Evolutionary conservation across 768 basidiomycete species (phyloP), one percentile per base, ranked within the genome.

Genomic region (Russula ochroleuca): DNA sequence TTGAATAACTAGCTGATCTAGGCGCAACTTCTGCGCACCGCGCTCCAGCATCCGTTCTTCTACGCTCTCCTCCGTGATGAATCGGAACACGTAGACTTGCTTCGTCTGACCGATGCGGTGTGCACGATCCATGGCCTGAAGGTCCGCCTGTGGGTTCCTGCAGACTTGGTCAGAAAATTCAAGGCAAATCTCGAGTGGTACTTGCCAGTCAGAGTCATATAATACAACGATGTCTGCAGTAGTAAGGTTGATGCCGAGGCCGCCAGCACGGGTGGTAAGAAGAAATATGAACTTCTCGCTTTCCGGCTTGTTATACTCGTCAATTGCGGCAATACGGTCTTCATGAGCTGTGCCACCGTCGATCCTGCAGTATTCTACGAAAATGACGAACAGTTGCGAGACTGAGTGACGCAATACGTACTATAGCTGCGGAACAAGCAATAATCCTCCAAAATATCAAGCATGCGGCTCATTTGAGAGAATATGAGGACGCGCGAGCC

Each of bases 391-490:
- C 68, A 69, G 64, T 43, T 47, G 40, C 9, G 37, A 13, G 37
- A 4, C 14, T 9, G n/a, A 21, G 57, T 1, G 8, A 23, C 37
- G 35, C 3, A 17, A 57, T 8, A 78, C 92, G 57, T 70, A 97
- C 96, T 87, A 76, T 90, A 95, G 61, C 77, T 77, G 51, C 95
- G 79, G 79, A 98, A 99, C 64, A 96, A 78, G 74, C 94, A 98
- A 74, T 95, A 98, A 72, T 98, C 96, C 73, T 98, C 96, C 50
- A 99, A 75, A 63, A 99, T 98, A 74, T 99, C 97, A 54, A 98
- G 81, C 62, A 98, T 91, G n/a, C 97, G 88, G 75, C 92, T 95
- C 97, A 99, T 98, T 75, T 98, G 97, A 70, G 93, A 96, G 79
- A 99, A 99, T 65, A 99, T 97, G 68, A 98, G 83, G 3, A 94